Evolutionary conservation across 202 grass and related monocot genomes (phyloP).

Genomic region (Cymbopogon flexuosus): DNA sequence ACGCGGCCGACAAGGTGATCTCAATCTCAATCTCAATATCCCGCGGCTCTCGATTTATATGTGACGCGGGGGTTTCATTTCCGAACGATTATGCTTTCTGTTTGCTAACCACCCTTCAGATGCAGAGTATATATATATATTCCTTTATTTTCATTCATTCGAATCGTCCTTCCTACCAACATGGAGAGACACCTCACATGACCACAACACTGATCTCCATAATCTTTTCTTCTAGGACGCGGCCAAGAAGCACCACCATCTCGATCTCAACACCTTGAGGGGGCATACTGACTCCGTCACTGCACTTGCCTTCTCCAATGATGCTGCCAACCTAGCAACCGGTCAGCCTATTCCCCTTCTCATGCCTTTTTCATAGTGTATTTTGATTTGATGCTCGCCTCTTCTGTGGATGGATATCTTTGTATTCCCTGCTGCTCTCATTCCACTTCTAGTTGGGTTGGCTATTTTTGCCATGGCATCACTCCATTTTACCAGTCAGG

Average conservation of each 20-base stretch:
- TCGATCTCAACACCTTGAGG: constrained; percentile 84
- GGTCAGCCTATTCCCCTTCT: constrained; percentile 29
- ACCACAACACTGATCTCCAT: not conserved
- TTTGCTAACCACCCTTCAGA: not conserved
- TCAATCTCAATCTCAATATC: not conserved
- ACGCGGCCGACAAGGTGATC: constrained; percentile 72
- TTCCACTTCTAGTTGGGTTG: not conserved
- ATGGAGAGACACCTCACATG: not conserved
- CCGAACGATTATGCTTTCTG: not conserved
- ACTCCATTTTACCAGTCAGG: not conserved
- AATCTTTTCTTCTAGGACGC: constrained; percentile 48
- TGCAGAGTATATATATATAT: no score
- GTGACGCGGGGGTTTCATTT: not conserved
- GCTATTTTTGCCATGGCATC: not conserved
- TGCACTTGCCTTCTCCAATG: constrained; percentile 63
- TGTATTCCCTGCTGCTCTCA: not conserved
- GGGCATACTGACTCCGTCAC: constrained; percentile 78
- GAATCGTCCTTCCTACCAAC: not conserved
- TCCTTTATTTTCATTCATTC: no score
- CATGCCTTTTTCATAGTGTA: not conserved
- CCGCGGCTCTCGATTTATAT: not conserved
- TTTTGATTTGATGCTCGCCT: not conserved
- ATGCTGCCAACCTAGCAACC: constrained; percentile 64
- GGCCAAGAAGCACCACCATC: constrained; percentile 77
- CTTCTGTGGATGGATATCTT: not conserved